These are phyloP conservation scores for Russula sp. DNA, from an alignment of 768 basidiomycete species.

Conservation along the genomic window DNA sequence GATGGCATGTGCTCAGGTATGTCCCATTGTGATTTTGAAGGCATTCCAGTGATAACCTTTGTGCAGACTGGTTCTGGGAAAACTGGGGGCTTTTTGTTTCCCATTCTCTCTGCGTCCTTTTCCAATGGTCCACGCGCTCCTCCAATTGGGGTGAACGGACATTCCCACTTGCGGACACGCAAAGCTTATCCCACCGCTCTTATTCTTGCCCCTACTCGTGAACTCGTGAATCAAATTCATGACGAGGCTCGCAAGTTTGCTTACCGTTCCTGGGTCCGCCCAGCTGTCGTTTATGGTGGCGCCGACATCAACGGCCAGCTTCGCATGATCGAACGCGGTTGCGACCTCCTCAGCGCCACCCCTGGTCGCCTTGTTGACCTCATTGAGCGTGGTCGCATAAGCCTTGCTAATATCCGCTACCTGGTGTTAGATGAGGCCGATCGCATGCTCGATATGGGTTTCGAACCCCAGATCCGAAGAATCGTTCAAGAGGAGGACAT, in stretches of 20 bases:
- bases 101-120: constrained; percentile 94
- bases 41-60: constrained; percentile 22
- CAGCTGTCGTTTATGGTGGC: constrained; percentile 98
- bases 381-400: constrained; percentile 96
- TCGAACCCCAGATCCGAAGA: constrained; percentile 97
- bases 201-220: constrained; percentile 95
- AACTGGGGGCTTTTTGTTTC: constrained; percentile 98
- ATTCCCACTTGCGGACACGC: constrained; percentile 59
- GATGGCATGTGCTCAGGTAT: constrained; percentile 91
- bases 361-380: constrained; percentile 98
- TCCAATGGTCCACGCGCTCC: constrained; percentile 68
- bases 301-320: constrained; percentile 97
- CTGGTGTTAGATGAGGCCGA: constrained; percentile 99
- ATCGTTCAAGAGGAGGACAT: constrained; percentile 99
- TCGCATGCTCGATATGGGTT: constrained; percentile 99
- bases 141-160: constrained; percentile 45
- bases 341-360: constrained; percentile 94
- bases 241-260: constrained; percentile 99
- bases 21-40: constrained; percentile 25
- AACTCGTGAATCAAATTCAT: constrained; percentile 98
- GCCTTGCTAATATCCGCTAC: constrained; percentile 92
- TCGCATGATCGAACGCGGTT: constrained; percentile 90
- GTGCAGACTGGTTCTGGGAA: constrained; percentile 96
- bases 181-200: constrained; percentile 97
- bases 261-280: constrained; percentile 98